These are phyloP conservation scores for Oxytropis ochrocephala DNA, from an alignment of 306 rosid species.

Conservation along the genomic window DNA sequence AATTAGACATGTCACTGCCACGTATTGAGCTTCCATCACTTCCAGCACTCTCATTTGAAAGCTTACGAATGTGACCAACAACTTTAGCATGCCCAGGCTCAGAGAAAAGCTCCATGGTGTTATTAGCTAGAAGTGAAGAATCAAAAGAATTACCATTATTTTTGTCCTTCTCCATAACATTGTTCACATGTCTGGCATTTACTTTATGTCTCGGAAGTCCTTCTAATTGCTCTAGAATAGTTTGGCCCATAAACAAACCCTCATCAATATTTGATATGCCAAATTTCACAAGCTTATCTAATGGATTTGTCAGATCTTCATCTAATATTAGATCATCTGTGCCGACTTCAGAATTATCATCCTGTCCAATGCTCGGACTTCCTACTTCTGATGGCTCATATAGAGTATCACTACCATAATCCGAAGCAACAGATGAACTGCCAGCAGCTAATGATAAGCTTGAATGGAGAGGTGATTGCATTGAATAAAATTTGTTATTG, in stretches of 20 bases:
- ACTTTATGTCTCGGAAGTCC: conserved; percentile 91
- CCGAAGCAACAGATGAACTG: conserved; percentile 76
- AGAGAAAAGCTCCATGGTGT: conserved; percentile 64
- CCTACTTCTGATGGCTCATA: conserved; percentile 87
- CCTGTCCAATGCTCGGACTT: conserved; percentile 68
- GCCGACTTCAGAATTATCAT: conserved; percentile 75
- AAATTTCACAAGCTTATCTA: conserved; percentile 82
- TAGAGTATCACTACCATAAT: conserved; percentile 93
- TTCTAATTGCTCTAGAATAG: conserved; percentile 93
- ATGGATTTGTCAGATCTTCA: conserved; percentile 77
- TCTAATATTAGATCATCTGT: conserved; percentile 75
- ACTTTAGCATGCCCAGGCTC: conserved; percentile 60
- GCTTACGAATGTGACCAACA: conserved; percentile 56
- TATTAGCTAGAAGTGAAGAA: conserved; percentile 54
- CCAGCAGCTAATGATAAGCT: conserved; percentile 65
- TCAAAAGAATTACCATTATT: conserved; percentile 69
- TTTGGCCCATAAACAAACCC: conserved; percentile 94
- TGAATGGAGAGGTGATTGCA: conserved; percentile 49
- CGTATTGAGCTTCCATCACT: conserved; percentile 85
- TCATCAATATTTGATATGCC: conserved; percentile 91
- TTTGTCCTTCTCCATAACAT: conserved; percentile 37
- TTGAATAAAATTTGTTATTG: conserved; percentile 43
- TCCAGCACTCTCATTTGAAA: conserved; percentile 79
- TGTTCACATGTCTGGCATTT: conserved; percentile 55
- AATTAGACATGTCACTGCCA: conserved; percentile 74